Evolutionary conservation across 129 eudicot species (phyloP).

Genomic region (sunflower (Helianthus annuus)): DNA sequence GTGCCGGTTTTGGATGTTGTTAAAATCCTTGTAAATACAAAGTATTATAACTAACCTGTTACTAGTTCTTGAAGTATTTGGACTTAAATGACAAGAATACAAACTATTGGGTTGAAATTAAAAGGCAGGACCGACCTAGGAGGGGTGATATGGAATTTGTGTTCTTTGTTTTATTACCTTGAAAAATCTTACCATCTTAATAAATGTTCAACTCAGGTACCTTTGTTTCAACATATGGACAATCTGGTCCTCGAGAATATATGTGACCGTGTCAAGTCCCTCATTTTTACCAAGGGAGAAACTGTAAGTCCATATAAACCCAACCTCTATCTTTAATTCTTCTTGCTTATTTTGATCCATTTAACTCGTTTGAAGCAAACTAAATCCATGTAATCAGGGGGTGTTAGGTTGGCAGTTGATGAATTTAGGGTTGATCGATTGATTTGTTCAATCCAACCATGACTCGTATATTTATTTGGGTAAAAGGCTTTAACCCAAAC

Average conservation of each 20-base stretch:
- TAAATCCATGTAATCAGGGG: too few species aligned
- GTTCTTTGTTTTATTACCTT: neutral
- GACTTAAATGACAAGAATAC: constrained; percentile 1
- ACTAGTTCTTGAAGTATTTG: neutral
- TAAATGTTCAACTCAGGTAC: constrained; percentile 56
- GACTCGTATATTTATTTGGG: neutral
- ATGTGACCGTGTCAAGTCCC: constrained; percentile 95
- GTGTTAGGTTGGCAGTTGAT: too few species aligned
- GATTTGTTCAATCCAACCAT: too few species aligned
- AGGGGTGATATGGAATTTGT: constrained; percentile 13
- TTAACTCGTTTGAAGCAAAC: too few species aligned
- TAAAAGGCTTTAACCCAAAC: neutral
- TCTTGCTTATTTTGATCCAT: too few species aligned
- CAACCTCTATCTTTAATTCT: too few species aligned
- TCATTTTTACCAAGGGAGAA: constrained; percentile 96
- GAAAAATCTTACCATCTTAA: neutral
- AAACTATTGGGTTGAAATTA: neutral
- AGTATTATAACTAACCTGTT: neutral
- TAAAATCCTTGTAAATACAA: too few species aligned
- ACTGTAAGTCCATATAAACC: constrained; percentile 51
- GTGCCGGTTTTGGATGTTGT: too few species aligned
- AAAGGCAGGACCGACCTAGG: neutral
- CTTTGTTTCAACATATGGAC: constrained; percentile 98
- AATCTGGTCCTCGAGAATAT: constrained; percentile 90
- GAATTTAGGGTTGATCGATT: too few species aligned